A percentile compares a stretch with the other conserved stretches of the same genome.
Conservation (phyloP, 371 early-diverging fungal species). For the Mucor irregularis region DNA sequence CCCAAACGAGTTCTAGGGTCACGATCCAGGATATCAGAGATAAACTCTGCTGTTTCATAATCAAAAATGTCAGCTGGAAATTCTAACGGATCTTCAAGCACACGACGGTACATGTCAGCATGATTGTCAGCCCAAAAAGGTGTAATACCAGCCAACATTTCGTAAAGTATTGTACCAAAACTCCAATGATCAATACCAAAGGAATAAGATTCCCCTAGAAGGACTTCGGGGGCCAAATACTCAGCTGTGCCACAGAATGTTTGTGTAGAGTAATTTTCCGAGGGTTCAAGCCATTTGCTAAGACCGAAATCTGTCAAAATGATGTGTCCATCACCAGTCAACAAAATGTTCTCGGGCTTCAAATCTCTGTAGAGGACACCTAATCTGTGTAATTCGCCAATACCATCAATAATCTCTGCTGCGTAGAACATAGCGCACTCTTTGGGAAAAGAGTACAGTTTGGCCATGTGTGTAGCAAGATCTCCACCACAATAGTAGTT, state of each 20-base stretch:
- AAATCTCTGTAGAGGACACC: conserved; percentile 91
- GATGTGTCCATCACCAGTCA: conserved; percentile 79
- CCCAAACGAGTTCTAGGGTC: conserved; percentile 69
- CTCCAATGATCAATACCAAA: conserved; percentile 97
- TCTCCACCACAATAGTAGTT: conserved; percentile 92
- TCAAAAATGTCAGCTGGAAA: conserved; percentile 69
- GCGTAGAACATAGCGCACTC: conserved; percentile 69
- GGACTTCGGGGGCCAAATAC: conserved; percentile 90
- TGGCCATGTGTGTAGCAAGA: conserved; percentile 67
- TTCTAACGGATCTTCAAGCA: conserved; percentile 73
- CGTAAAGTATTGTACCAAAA: conserved; percentile 91
- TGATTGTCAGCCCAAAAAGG: conserved; percentile 83
- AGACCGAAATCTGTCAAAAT: conserved; percentile 93
- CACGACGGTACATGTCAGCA: conserved; percentile 79
- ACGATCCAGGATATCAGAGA: conserved; percentile 66
- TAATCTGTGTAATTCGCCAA: conserved; percentile 84
- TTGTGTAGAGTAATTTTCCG: conserved; percentile 59
- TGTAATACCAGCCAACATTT: conserved; percentile 74
- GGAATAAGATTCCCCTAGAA: conserved; percentile 78
- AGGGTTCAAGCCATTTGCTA: conserved; percentile 60
- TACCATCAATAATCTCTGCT: conserved; percentile 88
- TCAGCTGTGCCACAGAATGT: conserved; percentile 97
- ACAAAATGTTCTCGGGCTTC: conserved; percentile 89
- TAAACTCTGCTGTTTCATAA: conserved; percentile 55
- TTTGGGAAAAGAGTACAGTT: conserved; percentile 42